A percentile compares a stretch with the other conserved stretches of the same genome.
These are phyloP conservation scores for Schrenkiella parvula DNA, from an alignment of 345 rosid genomes.

Conservation along the genomic window DNA sequence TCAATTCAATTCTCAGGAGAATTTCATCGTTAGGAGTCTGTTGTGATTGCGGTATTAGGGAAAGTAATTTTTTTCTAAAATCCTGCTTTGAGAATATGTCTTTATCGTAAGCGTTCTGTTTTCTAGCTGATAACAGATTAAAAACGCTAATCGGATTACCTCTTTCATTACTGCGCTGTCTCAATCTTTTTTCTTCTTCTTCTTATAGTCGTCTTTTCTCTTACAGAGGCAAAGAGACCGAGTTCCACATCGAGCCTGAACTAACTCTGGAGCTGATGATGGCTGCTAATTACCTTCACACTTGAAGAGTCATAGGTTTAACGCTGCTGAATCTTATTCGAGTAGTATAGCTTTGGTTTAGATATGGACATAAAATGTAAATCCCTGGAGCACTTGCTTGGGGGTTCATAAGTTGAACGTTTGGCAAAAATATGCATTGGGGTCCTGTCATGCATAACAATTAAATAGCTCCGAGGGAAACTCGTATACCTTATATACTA, in stretches of 20 bases:
- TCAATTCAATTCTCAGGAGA: neutral
- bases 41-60: neutral
- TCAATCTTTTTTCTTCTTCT: neutral
- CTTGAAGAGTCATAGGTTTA: slow-evolving; percentile 18
- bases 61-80: neutral
- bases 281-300: slow-evolving; percentile 78
- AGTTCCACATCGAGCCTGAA: slow-evolving; percentile 69
- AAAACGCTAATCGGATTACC: neutral
- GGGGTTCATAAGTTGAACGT: neutral
- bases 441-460: neutral
- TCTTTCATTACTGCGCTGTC: neutral
- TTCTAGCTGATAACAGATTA: neutral
- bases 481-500: neutral
- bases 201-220: neutral
- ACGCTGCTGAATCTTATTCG: slow-evolving; percentile 8
- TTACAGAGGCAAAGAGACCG: slow-evolving; percentile 60
- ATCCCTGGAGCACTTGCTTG: slow-evolving; percentile 11
- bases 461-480: neutral
- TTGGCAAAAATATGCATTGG: neutral
- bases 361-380: neutral
- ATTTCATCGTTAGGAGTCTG: neutral
- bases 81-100: neutral
- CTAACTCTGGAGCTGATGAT: slow-evolving; percentile 68
- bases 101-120: neutral
- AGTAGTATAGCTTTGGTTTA: neutral